Evolutionary conservation across 2,329 filamentous ascomycete species (phyloP).

Genomic region (Didymellaceae sp.): DNA sequence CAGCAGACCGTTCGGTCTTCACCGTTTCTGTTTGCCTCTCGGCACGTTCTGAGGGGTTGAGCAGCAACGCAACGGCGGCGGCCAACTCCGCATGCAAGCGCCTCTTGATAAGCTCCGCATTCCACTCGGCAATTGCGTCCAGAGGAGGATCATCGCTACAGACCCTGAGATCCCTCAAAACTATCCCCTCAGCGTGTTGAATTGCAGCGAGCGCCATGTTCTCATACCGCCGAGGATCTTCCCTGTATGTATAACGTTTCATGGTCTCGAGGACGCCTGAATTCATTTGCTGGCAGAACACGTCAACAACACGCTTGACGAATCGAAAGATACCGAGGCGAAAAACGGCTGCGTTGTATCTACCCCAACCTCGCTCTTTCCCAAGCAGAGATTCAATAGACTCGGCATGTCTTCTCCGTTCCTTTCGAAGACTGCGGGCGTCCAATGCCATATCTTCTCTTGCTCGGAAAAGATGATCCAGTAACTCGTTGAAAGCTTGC

Average conservation of each 20-base stretch:
- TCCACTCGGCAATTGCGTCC: constrained; percentile 9
- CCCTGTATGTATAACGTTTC: not conserved
- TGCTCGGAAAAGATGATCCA: constrained; percentile 83
- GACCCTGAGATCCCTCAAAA: constrained; percentile 19
- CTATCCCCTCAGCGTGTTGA: constrained; percentile 23
- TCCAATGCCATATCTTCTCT: constrained; percentile 79
- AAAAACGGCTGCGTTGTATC: constrained; percentile 24
- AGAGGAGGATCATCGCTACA: constrained; percentile 7
- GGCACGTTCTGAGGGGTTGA: not conserved
- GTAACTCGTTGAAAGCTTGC: constrained; percentile 89
- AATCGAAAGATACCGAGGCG: constrained; percentile 37
- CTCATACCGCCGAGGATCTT: constrained; percentile 1
- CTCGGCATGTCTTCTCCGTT: constrained; percentile 33
- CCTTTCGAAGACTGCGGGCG: constrained; percentile 55
- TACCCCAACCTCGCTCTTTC: constrained; percentile 6
- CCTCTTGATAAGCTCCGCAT: constrained; percentile 7
- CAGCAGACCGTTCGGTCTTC: too few species aligned
- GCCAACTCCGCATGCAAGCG: constrained; percentile 7
- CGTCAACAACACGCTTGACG: constrained; percentile 32
- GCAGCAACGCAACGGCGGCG: not conserved
- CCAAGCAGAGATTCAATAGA: constrained; percentile 25
- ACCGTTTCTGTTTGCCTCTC: not conserved
- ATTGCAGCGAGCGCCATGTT: constrained; percentile 22
- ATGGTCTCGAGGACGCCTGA: constrained; percentile 1
- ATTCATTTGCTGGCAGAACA: constrained; percentile 25